Percentiles rank a stretch among this genome's conserved stretches.
These are phyloP conservation scores for Vishniacozyma victoriae DNA, from an alignment of 768 basidiomycete species.

Conservation along the genomic window DNA sequence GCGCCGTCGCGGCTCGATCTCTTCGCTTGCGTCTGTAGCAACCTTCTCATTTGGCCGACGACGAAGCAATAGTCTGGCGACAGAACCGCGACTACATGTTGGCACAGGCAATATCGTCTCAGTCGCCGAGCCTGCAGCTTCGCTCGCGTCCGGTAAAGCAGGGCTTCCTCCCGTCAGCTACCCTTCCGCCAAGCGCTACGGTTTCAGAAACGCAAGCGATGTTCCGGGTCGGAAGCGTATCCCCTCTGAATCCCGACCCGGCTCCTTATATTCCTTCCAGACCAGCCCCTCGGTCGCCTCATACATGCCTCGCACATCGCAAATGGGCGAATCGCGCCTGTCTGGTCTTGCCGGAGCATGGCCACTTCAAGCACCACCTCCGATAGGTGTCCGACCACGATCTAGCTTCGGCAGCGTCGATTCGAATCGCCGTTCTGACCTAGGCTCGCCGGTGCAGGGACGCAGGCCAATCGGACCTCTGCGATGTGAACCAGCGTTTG, in stretches of 20 bases:
- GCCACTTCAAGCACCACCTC: not conserved
- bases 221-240: too few relatives aligned
- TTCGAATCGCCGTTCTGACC: conserved; percentile 10
- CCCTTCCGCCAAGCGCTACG: conserved; percentile 43
- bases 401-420: too few relatives aligned
- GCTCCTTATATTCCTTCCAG: conserved; percentile 38
- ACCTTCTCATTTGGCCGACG: conserved; percentile 24
- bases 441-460: conserved; percentile 1
- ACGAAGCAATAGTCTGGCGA: conserved; percentile 20
- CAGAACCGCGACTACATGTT: too few relatives aligned
- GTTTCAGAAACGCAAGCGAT: too few relatives aligned
- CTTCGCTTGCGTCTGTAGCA: conserved; percentile 25
- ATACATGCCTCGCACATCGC: too few relatives aligned
- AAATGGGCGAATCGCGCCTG: too few relatives aligned
- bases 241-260: conserved; percentile 40
- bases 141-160: conserved; percentile 16
- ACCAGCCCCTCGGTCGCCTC: conserved; percentile 18
- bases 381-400: not conserved
- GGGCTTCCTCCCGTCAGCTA: conserved; percentile 37
- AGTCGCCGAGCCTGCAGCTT: conserved; percentile 3
- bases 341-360: not conserved
- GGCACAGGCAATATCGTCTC: not conserved
- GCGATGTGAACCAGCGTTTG: conserved; percentile 39
- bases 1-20: conserved; percentile 26
- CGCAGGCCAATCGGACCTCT: conserved; percentile 4